Base-by-base conservation (phyloP, 2,329 filamentous ascomycete species). In the Botrytis hyacinthi region DNA sequence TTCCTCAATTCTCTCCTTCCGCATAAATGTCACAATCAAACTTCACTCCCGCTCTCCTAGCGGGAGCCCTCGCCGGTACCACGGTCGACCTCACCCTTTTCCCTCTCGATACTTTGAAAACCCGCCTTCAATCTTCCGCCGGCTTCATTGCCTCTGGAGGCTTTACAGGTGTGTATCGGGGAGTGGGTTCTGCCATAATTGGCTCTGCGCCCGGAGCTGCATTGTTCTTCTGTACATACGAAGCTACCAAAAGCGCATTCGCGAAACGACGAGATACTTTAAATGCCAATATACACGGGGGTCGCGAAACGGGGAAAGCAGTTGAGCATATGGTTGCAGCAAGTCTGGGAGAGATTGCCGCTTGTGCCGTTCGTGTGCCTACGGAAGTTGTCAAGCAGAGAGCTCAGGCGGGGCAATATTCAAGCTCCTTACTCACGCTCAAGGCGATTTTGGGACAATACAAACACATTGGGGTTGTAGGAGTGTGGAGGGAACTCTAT, bases 51-150 rank as follows among this genome's bases (percentile, higher is more conserved):
- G 88, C 89, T 80, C 89, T 91, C 79, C 82, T 91, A 86, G 94
- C 96, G 78, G 96, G 96, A 82, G 96, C 91, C 80, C 86, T 98
- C 77, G 96, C 96, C 78, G 96, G 96, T 81, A 96, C 96, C 66
- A 97, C 95, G 22, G 96, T 98, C 83, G 96, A 99, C 88, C 91
- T 97, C 80, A 94, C 94, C 73, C 93, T 99, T 81, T 99, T 93
- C 86, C 96, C 96, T 0, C 94, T 99, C 86, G 97, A 99, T 88
- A 99, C 96, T 0, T 91, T 99, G 81, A 99, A 99, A 85, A 99
- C 97, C 61, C 94, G 96, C 26, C 93, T 99, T 10, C 96, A 99
- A 85, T 94, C 94, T 76, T 88, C 88, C 66, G 82, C 87, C 73
- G 90, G 92, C 82, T 94, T 97, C 86, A 90, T 93, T 80, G 87